A percentile compares a stretch with the other conserved stretches of the same genome.
phyloP scores from a whole-genome alignment of 441 rosid genomes.

The Syzygium syzygioides region DNA sequence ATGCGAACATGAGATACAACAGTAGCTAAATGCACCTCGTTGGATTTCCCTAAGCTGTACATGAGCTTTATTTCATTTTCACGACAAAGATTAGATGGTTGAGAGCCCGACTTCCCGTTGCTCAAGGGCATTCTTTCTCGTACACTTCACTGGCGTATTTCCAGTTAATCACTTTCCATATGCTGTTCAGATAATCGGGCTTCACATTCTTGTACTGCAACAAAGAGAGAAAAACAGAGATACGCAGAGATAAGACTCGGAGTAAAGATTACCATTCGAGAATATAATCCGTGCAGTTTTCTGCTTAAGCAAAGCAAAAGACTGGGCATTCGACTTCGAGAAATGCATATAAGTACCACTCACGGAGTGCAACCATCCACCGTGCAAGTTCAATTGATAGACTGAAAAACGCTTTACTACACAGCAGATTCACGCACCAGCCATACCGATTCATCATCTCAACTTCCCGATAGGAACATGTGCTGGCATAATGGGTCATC shows the following conservation, averaged over 20 bases:
- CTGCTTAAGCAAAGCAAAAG: background rate
- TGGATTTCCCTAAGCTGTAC: background rate
- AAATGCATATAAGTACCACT: background rate
- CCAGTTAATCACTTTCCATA: constrained; percentile 95
- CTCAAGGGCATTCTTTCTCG: constrained; percentile 51
- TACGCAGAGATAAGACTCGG: background rate
- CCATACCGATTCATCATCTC: background rate
- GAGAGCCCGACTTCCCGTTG: background rate
- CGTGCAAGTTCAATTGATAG: background rate
- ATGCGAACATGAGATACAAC: background rate
- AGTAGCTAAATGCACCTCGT: background rate
- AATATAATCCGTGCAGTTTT: background rate
- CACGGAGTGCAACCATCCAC: background rate
- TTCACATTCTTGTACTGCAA: constrained; percentile 97
- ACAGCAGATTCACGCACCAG: background rate
- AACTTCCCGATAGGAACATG: background rate
- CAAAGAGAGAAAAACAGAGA: background rate
- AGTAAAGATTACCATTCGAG: background rate
- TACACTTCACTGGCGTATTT: constrained; percentile 65
- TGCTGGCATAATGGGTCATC: background rate
- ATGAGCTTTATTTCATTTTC: background rate
- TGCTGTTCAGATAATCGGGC: constrained; percentile 87
- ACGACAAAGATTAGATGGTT: background rate
- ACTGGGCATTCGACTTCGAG: background rate
- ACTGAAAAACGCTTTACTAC: background rate